Base-by-base conservation (phyloP, 2,329 filamentous ascomycete genomes). In the Phaeosphaeria sp. region DNA sequence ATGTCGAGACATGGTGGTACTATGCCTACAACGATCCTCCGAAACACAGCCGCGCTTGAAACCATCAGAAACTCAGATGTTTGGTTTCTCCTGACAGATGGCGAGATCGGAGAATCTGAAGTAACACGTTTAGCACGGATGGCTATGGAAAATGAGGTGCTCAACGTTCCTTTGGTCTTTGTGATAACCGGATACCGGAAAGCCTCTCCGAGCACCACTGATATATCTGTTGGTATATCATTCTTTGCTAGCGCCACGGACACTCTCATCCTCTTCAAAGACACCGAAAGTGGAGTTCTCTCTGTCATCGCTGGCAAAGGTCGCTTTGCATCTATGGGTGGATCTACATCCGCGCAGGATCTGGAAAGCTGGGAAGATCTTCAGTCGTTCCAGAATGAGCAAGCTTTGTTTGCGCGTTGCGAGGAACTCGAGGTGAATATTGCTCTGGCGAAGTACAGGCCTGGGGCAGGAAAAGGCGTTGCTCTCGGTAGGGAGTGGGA, bases 81-180 rank as follows among this genome's bases (percentile, higher is more conserved):
- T 2, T 77, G 72, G 72, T 69, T 69, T 33, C 61, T 76, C 5
- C 46, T 75, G 6, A 77, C 73, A 3, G 74, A 76, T 52, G 74
- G 73, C 3, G 58, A 74, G 39, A 67, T 75, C 20, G 57, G 30
- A n/a, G 60, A 60, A 2, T 6, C 22, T 1, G 57, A 65, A 23
- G 73, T 76, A 5, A 52, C 63, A 33, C 44, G 49, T 2, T 58
- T 77, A 6, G 65, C 67, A 2, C 44, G 58, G 10, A 42, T 69
- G 5, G 72, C 68, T 6, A 49, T 62, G 18, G 61, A 65, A 1
- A 52, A 59, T 1, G 54, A 55, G 1, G 55, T 72, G 0, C 55
- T 70, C 3, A 63, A 56, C 15, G 59, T 72, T 6, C 69, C 71
- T 1, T 59, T 69, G 33, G 56, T 71, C 0, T 73, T 72, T 36